Evolutionary conservation across 2,329 filamentous ascomycete species (phyloP), one percentile per base, ranked within the genome.

Genomic region (Amauroascus niger): DNA sequence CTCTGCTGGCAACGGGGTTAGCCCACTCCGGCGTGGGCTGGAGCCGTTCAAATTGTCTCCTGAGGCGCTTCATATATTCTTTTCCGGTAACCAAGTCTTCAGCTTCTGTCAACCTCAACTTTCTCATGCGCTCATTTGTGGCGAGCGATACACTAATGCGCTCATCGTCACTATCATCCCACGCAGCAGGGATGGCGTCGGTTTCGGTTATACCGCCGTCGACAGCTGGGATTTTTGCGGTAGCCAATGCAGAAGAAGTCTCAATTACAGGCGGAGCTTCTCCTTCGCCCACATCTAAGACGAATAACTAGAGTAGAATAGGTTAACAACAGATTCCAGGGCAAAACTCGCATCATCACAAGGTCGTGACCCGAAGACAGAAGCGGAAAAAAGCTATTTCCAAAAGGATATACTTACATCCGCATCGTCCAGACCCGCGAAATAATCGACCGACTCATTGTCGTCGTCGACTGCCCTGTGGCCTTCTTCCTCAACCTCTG

Each of bases 131-230:
- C 46, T 82, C 80, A 43, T 84, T 82, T 24, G 81, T 79, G 2
- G 88, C 86, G 37, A 98, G 77, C 13, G 91, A 97, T 47, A 98
- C 79, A 6, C 82, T 80, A 58, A 96, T 74, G 52, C 87, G 80
- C 65, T 97, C 93, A 65, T 98, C 93, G 63, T 98, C 93, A 69
- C 90, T 97, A 67, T 98, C 93, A 61, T 90, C 83, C 93, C 93
- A 98, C 20, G 74, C 69, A 22, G 40, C 51, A 6, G 49, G 32
- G 20, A 24, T 28, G 8, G 20, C 18, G 8, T 53, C 44, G n/a
- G 33, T 7, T 6, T 49, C 43, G 18, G 33, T 6, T 24, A 24
- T 1, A 41, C 24, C 16, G 24, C 14, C 11, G 7, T 33, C 26
- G 6, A 18, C 6, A 5, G 57, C 52, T 28, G 63, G 59, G 6